Evolutionary conservation across 108 stramenopile species (phyloP).

Genomic region (Chaetoceros tenuissimus): DNA sequence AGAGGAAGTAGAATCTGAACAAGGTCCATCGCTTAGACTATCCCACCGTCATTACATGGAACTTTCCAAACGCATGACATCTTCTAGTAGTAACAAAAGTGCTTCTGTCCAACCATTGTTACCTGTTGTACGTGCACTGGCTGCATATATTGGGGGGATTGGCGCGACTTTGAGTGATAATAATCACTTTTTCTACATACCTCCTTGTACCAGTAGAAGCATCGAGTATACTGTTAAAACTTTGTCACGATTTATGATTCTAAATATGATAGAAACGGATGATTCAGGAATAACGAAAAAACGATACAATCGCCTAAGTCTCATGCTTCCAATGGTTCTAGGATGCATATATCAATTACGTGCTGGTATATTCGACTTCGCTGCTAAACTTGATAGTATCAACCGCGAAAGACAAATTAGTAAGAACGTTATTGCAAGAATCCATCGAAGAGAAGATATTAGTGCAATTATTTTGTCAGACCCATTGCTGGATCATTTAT

Average conservation of each 20-base stretch:
- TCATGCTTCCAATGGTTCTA: neutral
- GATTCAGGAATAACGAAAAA: neutral
- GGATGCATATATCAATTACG: neutral
- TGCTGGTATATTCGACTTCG: neutral
- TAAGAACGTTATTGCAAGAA: neutral
- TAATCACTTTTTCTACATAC: neutral
- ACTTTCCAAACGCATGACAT: slow-evolving; percentile 6
- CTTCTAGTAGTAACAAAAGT: neutral
- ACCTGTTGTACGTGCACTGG: slow-evolving; percentile 33
- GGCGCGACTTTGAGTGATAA: slow-evolving; percentile 23
- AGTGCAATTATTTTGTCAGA: neutral
- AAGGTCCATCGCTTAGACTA: neutral
- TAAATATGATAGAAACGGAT: neutral
- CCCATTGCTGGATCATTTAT: neutral
- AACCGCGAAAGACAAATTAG: neutral
- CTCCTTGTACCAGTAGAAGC: neutral
- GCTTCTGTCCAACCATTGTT: slow-evolving; percentile 8
- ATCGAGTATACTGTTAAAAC: neutral
- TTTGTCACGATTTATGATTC: neutral
- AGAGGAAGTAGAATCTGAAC: neutral
- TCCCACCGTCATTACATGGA: neutral
- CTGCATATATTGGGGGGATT: slow-evolving; percentile 30
- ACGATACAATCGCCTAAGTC: neutral
- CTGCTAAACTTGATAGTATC: neutral
- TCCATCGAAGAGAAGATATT: neutral